Base-by-base conservation (phyloP, 441 rosid genomes). In the Populus trichocarpa region DNA sequence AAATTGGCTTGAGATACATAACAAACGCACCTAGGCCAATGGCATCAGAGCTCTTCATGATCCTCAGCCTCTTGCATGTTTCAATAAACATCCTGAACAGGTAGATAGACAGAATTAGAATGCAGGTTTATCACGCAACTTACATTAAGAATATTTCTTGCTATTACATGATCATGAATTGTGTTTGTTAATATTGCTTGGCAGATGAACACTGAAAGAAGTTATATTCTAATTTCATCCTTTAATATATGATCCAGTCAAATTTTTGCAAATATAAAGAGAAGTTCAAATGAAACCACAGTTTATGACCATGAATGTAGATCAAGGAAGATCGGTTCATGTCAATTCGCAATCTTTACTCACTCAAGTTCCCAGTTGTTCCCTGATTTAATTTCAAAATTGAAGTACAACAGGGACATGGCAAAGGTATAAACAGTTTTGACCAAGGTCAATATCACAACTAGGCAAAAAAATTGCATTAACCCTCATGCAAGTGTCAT, bases 51-150 rank as follows among this genome's bases (percentile, higher is more conserved):
- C 32, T 30, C 32, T 30, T 30, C 32, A 30, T 30, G 32, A 30
- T 95, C 92, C 92, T 92, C 83, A 95, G 82, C 82, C 91, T 88
- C 84, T 88, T 86, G 90, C 98, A 95, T 57, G 98, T 84, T 59
- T 93, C 96, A 76, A 83, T 92, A 75, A 93, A 95, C 93, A 95
- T 91, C 90, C 98, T 95, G 89, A 80, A 84, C 65, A 71, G 22
- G 71, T 18, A 69, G 36, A 68, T 36, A 22, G 16, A 30, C 16
- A 40, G 40, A 63, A 40, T 70, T 25, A 23, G 67, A 13, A 75
- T 4, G n/a, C 10, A 23, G 23, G 8, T 57, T 18, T 14, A 46
- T 33, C 32, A 9, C 7, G 61, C n/a, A 53, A 18, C n/a, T 53
- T 53, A 53, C 61, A 16, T 50, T 50, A 50, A 14, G 59, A 18